These are phyloP conservation scores for Penicillium macrosclerotiorum DNA, from an alignment of 495 filamentous ascomycete species.

Conservation along the genomic window DNA sequence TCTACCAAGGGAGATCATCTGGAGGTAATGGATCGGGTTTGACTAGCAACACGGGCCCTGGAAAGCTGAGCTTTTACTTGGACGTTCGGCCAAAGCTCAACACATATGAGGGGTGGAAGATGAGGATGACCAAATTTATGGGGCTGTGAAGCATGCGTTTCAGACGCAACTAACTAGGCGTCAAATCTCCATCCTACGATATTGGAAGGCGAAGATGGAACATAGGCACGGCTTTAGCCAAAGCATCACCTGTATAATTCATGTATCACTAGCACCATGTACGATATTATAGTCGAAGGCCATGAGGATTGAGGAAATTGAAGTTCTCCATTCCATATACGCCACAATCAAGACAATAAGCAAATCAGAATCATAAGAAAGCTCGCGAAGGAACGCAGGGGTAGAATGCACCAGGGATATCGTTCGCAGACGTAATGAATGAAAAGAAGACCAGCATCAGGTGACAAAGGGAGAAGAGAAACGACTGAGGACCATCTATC, in stretches of 20 bases:
- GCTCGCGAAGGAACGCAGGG: slow-evolving; percentile 5
- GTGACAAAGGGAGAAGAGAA: not conserved
- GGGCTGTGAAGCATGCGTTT: slow-evolving; percentile 45
- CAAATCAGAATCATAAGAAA: slow-evolving; percentile 18
- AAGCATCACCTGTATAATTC: slow-evolving; percentile 33
- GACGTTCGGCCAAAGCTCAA: slow-evolving; percentile 96
- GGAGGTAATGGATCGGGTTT: slow-evolving; percentile 27
- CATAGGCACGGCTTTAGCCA: slow-evolving; percentile 22
- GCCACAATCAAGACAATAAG: slow-evolving; percentile 5
- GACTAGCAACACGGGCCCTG: slow-evolving; percentile 47
- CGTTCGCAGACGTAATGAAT: slow-evolving; percentile 22
- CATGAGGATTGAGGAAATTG: slow-evolving; percentile 13
- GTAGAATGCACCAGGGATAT: slow-evolving; percentile 30
- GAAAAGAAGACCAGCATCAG: slow-evolving; percentile 2
- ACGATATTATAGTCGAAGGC: slow-evolving; percentile 30
- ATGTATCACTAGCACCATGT: slow-evolving; percentile 42
- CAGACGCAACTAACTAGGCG: not conserved
- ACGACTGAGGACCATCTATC: slow-evolving; percentile 30
- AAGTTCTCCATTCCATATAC: slow-evolving; percentile 25
- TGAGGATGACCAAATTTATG: slow-evolving; percentile 64
- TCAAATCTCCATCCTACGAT: slow-evolving; percentile 9
- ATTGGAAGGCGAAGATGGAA: slow-evolving; percentile 32
- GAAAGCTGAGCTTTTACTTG: slow-evolving; percentile 83
- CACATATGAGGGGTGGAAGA: slow-evolving; percentile 82
- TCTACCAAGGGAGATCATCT: slow-evolving; percentile 74